Conservation (phyloP, 148 eudicot species). For the Selenicereus undatus region DNA sequence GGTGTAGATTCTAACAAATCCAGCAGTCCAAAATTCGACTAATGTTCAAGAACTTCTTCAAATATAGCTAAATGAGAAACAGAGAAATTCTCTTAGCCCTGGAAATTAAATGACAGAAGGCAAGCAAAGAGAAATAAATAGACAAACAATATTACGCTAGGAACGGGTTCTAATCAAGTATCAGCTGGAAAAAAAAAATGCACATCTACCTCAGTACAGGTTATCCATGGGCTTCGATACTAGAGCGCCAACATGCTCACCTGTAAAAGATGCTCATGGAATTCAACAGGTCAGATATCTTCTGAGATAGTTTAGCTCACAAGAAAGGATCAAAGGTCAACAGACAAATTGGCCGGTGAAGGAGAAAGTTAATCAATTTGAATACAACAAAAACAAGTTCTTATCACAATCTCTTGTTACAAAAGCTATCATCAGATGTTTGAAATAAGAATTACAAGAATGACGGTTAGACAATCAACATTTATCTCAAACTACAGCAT, state of each 20-base stretch:
- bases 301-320: neutral
- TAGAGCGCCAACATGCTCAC: neutral
- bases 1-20: neutral
- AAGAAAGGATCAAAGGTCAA: neutral
- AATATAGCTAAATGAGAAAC: neutral
- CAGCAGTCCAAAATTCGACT: neutral
- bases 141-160: neutral
- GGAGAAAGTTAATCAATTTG: neutral
- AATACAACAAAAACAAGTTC: slow-evolving; percentile 10
- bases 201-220: neutral
- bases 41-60: neutral
- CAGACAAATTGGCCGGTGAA: neutral
- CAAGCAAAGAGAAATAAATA: neutral
- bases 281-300: too few relatives aligned
- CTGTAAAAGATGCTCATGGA: too few relatives aligned
- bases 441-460: slow-evolving; percentile 26
- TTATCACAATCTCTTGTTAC: slow-evolving; percentile 8
- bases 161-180: neutral
- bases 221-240: neutral
- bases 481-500: slow-evolving; percentile 12
- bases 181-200: neutral
- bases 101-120: neutral
- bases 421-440: slow-evolving; percentile 18
- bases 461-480: slow-evolving; percentile 19
- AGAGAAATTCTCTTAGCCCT: neutral